Percentiles rank a stretch among this genome's conserved stretches.
Conservation (phyloP, 331 rosid genomes). For the Saraca asoca region DNA sequence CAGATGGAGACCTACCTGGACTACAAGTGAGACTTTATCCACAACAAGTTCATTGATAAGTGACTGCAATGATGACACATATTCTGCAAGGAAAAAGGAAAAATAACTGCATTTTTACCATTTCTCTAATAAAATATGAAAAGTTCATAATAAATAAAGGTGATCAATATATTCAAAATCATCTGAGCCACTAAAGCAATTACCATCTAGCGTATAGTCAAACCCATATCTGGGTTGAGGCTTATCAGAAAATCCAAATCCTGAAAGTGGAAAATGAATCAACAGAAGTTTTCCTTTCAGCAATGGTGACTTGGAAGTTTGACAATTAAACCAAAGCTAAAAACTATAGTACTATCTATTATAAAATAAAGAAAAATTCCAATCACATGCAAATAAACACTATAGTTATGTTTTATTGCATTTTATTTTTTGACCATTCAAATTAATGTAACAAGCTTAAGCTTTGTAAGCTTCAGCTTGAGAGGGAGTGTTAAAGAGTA, state of each 20-base stretch:
- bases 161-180: not conserved
- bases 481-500: no score
- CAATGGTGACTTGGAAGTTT: not conserved
- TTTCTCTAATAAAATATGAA: conserved; percentile 1
- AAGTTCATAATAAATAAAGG: not conserved
- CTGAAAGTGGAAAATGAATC: conserved; percentile 45
- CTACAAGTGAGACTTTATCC: conserved; percentile 75
- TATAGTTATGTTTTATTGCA: no score
- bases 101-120: not conserved
- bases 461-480: no score
- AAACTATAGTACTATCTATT: not conserved
- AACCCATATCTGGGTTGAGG: conserved; percentile 94
- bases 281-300: conserved; percentile 19
- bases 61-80: conserved; percentile 68
- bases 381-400: conserved; percentile 7
- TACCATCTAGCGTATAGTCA: conserved; percentile 85
- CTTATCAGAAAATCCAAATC: conserved; percentile 92
- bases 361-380: not conserved
- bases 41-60: conserved; percentile 55
- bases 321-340: not conserved
- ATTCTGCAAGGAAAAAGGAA: conserved; percentile 53
- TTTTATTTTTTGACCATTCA: no score
- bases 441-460: no score
- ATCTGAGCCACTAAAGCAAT: conserved; percentile 19
- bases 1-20: conserved; percentile 52